Percentiles rank a stretch among this genome's conserved stretches.
Evolutionary conservation across 2,329 filamentous ascomycete genomes (phyloP).

Genomic region (Decorospora gaudefroyi): DNA sequence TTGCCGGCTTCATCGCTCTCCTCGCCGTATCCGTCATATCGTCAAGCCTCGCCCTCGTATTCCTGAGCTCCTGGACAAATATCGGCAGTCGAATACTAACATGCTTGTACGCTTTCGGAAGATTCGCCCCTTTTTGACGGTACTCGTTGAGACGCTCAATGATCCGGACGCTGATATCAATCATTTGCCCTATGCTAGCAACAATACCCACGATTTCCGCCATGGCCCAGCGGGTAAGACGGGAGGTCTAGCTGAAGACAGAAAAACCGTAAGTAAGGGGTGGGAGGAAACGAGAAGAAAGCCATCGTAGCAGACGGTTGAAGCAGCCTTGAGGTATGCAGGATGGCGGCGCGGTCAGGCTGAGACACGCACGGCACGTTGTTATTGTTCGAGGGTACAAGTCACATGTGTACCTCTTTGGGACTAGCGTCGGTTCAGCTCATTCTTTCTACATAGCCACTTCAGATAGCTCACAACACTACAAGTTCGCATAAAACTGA

Average conservation of each 20-base stretch:
- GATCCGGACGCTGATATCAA: slow-evolving; percentile 15
- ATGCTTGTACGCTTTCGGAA: slow-evolving; percentile 15
- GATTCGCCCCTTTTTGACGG: slow-evolving; percentile 5
- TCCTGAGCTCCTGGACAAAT: background rate
- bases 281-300: background rate
- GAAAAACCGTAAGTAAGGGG: background rate
- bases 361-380: too few relatives aligned
- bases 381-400: too few relatives aligned
- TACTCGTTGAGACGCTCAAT: slow-evolving; percentile 19
- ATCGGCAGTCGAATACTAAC: background rate
- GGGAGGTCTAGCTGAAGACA: slow-evolving; percentile 2
- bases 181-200: slow-evolving; percentile 24
- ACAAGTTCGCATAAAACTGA: too few relatives aligned
- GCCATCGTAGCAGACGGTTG: background rate
- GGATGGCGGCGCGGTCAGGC: slow-evolving; percentile 14
- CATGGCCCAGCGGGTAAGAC: slow-evolving; percentile 15
- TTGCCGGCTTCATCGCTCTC: slow-evolving; percentile 11
- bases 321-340: slow-evolving; percentile 1
- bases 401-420: too few relatives aligned
- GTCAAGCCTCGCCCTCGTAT: slow-evolving; percentile 1
- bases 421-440: too few relatives aligned
- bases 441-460: too few relatives aligned
- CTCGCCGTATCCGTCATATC: slow-evolving; percentile 7
- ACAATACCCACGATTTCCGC: slow-evolving; percentile 23
- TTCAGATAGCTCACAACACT: too few relatives aligned